Conservation (phyloP, 1,284 basidiomycete species). For the Inonotus obliquus region DNA sequence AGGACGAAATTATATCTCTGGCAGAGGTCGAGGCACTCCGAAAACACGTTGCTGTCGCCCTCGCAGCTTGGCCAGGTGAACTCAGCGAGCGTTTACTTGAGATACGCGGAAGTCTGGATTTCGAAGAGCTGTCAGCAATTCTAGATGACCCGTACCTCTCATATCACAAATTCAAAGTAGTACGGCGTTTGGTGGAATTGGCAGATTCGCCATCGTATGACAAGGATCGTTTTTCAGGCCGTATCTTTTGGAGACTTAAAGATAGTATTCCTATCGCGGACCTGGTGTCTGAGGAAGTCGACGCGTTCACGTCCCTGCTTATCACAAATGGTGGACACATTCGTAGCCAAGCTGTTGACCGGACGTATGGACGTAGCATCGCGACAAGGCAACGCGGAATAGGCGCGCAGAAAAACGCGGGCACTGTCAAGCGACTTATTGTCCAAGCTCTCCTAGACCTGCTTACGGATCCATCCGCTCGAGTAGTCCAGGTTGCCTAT, state of each 20-base stretch:
- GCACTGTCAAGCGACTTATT: conserved; percentile 42
- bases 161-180: conserved; percentile 73
- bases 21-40: conserved; percentile 35
- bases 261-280: conserved; percentile 55
- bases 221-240: conserved; percentile 44
- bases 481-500: conserved; percentile 55
- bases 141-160: conserved; percentile 52
- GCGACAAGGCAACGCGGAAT: conserved; percentile 25
- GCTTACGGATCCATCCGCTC: conserved; percentile 46
- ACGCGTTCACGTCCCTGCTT: conserved; percentile 73
- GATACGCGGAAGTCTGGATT: conserved; percentile 40
- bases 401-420: conserved; percentile 21
- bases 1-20: conserved; percentile 44
- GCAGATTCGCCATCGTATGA: conserved; percentile 34
- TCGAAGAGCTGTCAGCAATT: conserved; percentile 44
- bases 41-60: conserved; percentile 46
- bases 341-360: conserved; percentile 53
- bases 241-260: conserved; percentile 81
- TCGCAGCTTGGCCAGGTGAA: conserved; percentile 69
- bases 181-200: conserved; percentile 52
- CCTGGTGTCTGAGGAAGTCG: conserved; percentile 59
- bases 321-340: conserved; percentile 54
- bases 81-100: conserved; percentile 42
- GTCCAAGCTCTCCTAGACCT: conserved; percentile 51
- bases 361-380: conserved; percentile 40